These are phyloP conservation scores for Venturia carpophila DNA, from an alignment of 2,329 filamentous ascomycete genomes.

Conservation along the genomic window DNA sequence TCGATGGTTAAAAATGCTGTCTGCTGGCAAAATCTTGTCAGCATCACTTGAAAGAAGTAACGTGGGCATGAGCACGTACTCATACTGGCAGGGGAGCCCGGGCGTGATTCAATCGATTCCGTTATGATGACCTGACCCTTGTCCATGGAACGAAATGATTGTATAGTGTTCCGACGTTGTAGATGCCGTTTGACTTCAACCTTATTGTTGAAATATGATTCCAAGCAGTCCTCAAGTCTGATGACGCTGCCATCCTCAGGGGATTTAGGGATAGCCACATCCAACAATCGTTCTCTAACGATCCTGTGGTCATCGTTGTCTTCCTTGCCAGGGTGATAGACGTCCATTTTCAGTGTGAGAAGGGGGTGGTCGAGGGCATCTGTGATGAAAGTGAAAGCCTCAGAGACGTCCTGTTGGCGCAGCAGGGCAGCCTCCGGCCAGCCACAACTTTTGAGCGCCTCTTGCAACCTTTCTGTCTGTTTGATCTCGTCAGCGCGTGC, in stretches of 20 bases:
- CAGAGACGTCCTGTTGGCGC: slow-evolving; percentile 91
- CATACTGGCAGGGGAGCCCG: slow-evolving; percentile 23
- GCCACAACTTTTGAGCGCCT: slow-evolving; percentile 73
- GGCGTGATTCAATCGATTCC: slow-evolving; percentile 37
- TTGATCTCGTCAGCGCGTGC: background rate
- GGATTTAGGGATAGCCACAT: slow-evolving; percentile 79
- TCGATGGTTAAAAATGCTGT: slow-evolving; percentile 44
- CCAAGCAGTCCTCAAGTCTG: slow-evolving; percentile 82
- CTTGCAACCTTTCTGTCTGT: slow-evolving; percentile 74
- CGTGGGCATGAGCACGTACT: background rate
- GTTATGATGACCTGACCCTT: slow-evolving; percentile 32
- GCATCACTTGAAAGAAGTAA: slow-evolving; percentile 20
- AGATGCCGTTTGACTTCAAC: slow-evolving; percentile 80
- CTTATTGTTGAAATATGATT: slow-evolving; percentile 89
- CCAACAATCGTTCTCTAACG: slow-evolving; percentile 81
- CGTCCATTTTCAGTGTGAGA: slow-evolving; percentile 84
- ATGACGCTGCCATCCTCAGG: slow-evolving; percentile 58
- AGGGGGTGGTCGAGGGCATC: slow-evolving; percentile 81
- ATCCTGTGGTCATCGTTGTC: slow-evolving; percentile 88
- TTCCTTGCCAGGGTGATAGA: slow-evolving; percentile 84
- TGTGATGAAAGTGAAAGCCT: slow-evolving; percentile 92
- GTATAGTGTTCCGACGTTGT: slow-evolving; percentile 47
- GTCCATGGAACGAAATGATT: slow-evolving; percentile 34
- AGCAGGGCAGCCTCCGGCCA: slow-evolving; percentile 72
- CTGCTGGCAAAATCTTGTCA: slow-evolving; percentile 35